Conservation (phyloP, 768 basidiomycete species). For the Glaciozyma antarctica region DNA sequence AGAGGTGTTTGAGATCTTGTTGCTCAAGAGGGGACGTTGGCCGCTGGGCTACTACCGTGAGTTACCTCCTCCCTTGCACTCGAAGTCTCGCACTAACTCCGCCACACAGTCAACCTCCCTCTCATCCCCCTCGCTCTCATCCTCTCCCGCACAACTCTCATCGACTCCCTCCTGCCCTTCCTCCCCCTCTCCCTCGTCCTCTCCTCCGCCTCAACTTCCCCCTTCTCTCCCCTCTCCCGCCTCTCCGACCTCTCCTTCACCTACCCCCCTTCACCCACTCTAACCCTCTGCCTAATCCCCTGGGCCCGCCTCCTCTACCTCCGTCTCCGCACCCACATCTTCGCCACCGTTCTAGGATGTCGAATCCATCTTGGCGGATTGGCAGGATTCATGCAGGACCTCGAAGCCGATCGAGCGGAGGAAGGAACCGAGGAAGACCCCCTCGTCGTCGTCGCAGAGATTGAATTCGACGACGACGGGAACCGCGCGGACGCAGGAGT, state of each 20-base stretch:
- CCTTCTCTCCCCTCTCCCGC: neutral
- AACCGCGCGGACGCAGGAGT: neutral
- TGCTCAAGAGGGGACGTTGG: conserved; percentile 13
- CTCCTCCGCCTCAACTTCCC: conserved; percentile 9
- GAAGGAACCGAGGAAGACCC: neutral
- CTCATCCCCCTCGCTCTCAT: conserved; percentile 31
- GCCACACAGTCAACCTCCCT: conserved; percentile 26
- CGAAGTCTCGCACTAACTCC: neutral
- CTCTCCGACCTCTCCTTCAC: neutral
- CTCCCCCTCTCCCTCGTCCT: conserved; percentile 32
- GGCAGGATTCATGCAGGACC: conserved; percentile 21
- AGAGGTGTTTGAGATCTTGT: neutral
- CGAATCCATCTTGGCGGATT: conserved; percentile 9
- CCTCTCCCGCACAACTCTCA: conserved; percentile 32
- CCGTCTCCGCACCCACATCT: conserved; percentile 10
- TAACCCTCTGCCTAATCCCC: conserved; percentile 32
- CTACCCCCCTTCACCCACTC: conserved; percentile 16
- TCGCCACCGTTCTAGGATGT: conserved; percentile 21
- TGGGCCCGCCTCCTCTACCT: conserved; percentile 32
- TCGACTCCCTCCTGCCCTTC: conserved; percentile 35
- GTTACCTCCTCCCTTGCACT: neutral
- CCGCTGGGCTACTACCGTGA: conserved; percentile 20
- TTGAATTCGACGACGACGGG: neutral
- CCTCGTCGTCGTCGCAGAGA: neutral
- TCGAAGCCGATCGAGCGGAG: neutral